A percentile compares a stretch with the other conserved stretches of the same genome.
Conservation (phyloP, 1,284 basidiomycete species). For the Heterobasidion irregulare region DNA sequence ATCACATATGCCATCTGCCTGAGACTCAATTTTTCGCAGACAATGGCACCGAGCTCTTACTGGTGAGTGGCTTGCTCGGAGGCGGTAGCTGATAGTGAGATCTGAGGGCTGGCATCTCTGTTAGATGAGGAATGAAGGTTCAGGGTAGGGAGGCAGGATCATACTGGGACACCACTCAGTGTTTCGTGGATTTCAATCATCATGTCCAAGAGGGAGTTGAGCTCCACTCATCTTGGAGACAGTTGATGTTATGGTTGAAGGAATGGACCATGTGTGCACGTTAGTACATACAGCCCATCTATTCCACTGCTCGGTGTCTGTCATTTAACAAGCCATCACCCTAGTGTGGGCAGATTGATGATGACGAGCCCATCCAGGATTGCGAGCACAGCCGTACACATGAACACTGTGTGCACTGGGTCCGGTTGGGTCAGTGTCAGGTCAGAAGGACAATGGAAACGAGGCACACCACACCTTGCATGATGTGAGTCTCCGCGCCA, state of each 20-base stretch:
- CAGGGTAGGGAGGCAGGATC: conserved; percentile 20
- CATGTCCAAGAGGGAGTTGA: conserved; percentile 71
- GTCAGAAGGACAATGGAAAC: too few relatives aligned
- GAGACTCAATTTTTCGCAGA: too few relatives aligned
- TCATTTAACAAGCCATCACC: conserved; percentile 90
- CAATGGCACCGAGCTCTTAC: too few relatives aligned
- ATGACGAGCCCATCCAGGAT: conserved; percentile 79
- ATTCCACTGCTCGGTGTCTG: conserved; percentile 91
- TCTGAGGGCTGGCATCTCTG: conserved; percentile 38
- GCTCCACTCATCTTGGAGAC: conserved; percentile 83
- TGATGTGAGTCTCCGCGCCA: conserved; percentile 90
- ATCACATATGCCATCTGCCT: too few relatives aligned
- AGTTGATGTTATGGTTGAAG: conserved; percentile 76
- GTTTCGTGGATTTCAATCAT: conserved; percentile 93
- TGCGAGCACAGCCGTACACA: conserved; percentile 81
- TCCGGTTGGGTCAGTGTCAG: not conserved
- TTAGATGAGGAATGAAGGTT: not conserved
- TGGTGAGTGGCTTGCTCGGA: too few relatives aligned
- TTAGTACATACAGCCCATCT: conserved; percentile 50
- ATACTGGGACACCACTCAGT: conserved; percentile 74
- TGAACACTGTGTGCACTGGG: conserved; percentile 57
- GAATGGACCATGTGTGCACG: conserved; percentile 30
- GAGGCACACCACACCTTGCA: conserved; percentile 56
- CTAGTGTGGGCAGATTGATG: conserved; percentile 69
- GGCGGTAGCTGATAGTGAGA: conserved; percentile 13